phyloP scores from a whole-genome alignment of 225 moss, liverwort and hornwort genomes.

The Asterella californica region DNA sequence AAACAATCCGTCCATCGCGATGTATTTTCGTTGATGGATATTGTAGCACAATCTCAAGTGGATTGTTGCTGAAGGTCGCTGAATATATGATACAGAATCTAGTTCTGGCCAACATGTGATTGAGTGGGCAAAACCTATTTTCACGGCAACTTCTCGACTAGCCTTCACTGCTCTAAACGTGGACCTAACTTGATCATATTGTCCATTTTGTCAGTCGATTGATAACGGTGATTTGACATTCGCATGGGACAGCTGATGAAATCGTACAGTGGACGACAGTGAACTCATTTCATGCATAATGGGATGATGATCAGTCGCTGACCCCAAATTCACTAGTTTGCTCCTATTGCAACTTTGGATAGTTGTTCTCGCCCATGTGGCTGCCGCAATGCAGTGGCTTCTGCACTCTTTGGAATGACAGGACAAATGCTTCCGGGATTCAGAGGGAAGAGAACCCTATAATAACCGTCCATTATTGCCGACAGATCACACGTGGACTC shows the following conservation, averaged over 20 bases:
- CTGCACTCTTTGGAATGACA: constrained; percentile 59
- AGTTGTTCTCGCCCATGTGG: constrained; percentile 51
- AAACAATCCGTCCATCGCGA: too few species aligned
- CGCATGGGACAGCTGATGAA: background rate
- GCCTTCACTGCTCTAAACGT: background rate
- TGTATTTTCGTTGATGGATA: too few species aligned
- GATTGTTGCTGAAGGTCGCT: background rate
- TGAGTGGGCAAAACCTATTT: background rate
- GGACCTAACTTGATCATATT: background rate
- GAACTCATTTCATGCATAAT: background rate
- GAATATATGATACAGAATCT: background rate
- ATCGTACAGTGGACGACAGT: background rate
- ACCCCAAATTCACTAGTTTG: background rate
- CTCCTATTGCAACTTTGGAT: constrained; percentile 6
- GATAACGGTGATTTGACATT: background rate
- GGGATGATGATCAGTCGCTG: background rate
- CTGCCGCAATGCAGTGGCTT: constrained; percentile 38
- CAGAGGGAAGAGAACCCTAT: constrained; percentile 82
- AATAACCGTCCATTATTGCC: constrained; percentile 86
- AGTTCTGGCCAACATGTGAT: background rate
- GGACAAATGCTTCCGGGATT: constrained; percentile 87
- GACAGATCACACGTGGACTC: constrained; percentile 76
- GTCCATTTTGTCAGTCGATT: background rate
- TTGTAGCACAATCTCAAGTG: too few species aligned
- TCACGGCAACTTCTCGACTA: background rate